Conservation (phyloP, 2,329 filamentous ascomycete species). For the Talaromyces sp. region DNA sequence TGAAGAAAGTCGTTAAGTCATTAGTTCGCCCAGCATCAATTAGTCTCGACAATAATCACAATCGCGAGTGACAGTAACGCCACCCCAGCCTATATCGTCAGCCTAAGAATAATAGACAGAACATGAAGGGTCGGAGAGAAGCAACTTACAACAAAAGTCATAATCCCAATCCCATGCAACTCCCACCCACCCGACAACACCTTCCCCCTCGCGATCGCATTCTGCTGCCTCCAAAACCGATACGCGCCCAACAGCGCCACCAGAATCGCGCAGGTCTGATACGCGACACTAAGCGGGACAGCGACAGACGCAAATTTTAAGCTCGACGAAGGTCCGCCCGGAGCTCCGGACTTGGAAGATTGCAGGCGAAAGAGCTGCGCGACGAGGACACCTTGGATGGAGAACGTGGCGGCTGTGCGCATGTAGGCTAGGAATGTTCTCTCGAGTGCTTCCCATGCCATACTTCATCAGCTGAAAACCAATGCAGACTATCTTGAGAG, state of each 20-base stretch:
- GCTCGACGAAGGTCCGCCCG: slow-evolving; percentile 43
- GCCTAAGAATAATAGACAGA: neutral
- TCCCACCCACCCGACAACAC: slow-evolving; percentile 60
- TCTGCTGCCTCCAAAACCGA: slow-evolving; percentile 61
- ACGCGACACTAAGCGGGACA: slow-evolving; percentile 53
- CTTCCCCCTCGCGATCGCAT: slow-evolving; percentile 57
- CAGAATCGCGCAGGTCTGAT: slow-evolving; percentile 51
- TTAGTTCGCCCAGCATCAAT: neutral
- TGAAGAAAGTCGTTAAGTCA: neutral
- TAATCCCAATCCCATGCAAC: slow-evolving; percentile 47
- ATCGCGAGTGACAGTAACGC: slow-evolving; percentile 11
- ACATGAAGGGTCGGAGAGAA: neutral
- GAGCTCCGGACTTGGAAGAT: neutral
- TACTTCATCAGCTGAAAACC: neutral
- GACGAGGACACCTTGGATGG: slow-evolving; percentile 63
- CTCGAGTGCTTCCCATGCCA: slow-evolving; percentile 61
- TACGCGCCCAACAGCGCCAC: slow-evolving; percentile 54
- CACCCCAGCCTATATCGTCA: slow-evolving; percentile 10
- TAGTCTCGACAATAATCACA: slow-evolving; percentile 12
- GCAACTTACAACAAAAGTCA: slow-evolving; percentile 49
- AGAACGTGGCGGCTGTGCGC: slow-evolving; percentile 65
- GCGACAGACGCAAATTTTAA: slow-evolving; percentile 57
- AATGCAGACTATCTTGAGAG: neutral
- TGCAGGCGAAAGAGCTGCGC: slow-evolving; percentile 65
- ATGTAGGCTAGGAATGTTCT: slow-evolving; percentile 72